A percentile compares a stretch with the other conserved stretches of the same genome.
Evolutionary conservation across 2,329 filamentous ascomycete genomes (phyloP).

Genomic region (Fusarium lateritium): DNA sequence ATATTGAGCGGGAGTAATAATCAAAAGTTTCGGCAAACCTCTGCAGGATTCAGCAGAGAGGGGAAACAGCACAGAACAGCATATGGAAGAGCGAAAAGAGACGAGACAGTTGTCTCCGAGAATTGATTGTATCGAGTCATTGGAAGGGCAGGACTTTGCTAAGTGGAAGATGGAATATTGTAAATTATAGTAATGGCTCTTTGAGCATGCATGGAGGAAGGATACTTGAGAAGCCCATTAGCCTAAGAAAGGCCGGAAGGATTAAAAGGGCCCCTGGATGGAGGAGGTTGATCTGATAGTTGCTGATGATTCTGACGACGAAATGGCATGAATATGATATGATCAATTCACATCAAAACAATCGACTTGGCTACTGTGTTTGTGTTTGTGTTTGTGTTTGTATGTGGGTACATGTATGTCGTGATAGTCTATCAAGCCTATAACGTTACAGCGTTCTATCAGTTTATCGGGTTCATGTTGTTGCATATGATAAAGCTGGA

Average conservation of each 20-base stretch:
- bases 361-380: background rate
- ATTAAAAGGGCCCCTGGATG: conserved; percentile 26
- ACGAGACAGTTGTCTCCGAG: conserved; percentile 32
- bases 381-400: background rate
- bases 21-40: conserved; percentile 44
- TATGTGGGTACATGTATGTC: background rate
- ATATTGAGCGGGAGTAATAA: conserved; percentile 49
- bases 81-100: conserved; percentile 27
- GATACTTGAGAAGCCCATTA: conserved; percentile 22
- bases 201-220: conserved; percentile 26
- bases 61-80: conserved; percentile 36
- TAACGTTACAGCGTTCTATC: background rate
- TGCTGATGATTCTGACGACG: conserved; percentile 52
- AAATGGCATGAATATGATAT: conserved; percentile 55
- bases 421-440: background rate
- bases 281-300: conserved; percentile 47
- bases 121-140: conserved; percentile 38
- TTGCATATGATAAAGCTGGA: conserved; percentile 17
- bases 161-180: conserved; percentile 39
- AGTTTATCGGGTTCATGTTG: background rate
- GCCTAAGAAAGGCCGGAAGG: conserved; percentile 21
- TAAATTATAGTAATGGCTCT: conserved; percentile 49
- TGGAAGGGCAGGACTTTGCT: conserved; percentile 31
- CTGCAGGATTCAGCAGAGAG: conserved; percentile 42
- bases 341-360: conserved; percentile 46